phyloP scores from a whole-genome alignment of 2,329 filamentous ascomycete genomes.

The Fusarium verrucosum region DNA sequence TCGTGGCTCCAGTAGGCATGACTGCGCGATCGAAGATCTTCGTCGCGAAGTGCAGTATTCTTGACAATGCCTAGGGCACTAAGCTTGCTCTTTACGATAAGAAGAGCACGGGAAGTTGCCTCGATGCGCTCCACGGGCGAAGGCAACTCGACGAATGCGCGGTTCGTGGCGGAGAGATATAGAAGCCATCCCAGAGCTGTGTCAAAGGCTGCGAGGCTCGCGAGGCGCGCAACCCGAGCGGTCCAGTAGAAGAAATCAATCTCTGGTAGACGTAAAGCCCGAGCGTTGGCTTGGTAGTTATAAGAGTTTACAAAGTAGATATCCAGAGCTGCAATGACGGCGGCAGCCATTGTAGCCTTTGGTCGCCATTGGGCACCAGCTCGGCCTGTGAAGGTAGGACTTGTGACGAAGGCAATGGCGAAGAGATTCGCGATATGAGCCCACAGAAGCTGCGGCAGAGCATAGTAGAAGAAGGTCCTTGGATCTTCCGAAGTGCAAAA shows the following conservation, averaged over 20 bases:
- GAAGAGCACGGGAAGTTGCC: constrained; percentile 63
- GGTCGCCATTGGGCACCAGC: constrained; percentile 75
- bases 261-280: constrained; percentile 68
- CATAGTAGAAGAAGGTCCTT: constrained; percentile 80
- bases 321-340: constrained; percentile 70
- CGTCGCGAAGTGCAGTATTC: constrained; percentile 82
- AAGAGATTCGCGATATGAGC: constrained; percentile 85
- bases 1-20: constrained; percentile 85
- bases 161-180: constrained; percentile 81
- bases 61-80: constrained; percentile 78
- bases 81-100: constrained; percentile 70
- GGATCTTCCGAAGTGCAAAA: constrained; percentile 81
- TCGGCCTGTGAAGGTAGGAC: constrained; percentile 68
- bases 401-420: constrained; percentile 77
- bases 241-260: constrained; percentile 78
- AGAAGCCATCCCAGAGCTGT: constrained; percentile 69
- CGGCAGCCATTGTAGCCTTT: constrained; percentile 70
- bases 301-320: constrained; percentile 72
- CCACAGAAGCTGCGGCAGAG: constrained; percentile 74
- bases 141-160: constrained; percentile 73
- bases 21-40: constrained; percentile 70
- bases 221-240: constrained; percentile 68
- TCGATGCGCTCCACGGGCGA: constrained; percentile 74
- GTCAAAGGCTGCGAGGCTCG: constrained; percentile 73
- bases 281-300: constrained; percentile 70